Evolutionary conservation across 495 filamentous ascomycete genomes (phyloP), one percentile per base, ranked within the genome.

Genomic region (Trichoderma gamsii): DNA sequence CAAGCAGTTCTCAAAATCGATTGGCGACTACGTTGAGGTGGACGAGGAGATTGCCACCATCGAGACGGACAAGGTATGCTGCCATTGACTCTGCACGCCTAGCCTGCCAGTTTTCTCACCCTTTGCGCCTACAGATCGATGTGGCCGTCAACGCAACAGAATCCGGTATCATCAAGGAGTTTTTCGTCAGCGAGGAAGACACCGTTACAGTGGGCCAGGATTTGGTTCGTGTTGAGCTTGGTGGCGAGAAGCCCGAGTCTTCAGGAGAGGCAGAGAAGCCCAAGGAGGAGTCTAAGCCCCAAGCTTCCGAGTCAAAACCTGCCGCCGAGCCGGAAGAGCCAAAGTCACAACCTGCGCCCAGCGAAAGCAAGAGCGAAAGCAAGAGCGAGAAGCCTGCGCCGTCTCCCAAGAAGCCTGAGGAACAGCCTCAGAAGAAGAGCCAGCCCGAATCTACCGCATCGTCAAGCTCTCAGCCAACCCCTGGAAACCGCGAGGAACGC

Each of bases 11-110:
- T 89, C 87, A 69, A 98, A 98, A 85, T 87, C 96, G 80, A 83
- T 97, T 76, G 95, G 95, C 67, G 96, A 99, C 80, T 95, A 86
- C 72, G 93, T 99, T 18, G 91, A 95, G 81, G 88, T 89, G 74
- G 96, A 98, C 74, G 96, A 99, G 79, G 96, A 98, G 77, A 95
- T 99, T 75, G 96, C 95, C 38, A 97, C 96, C 43, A 99, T 99
- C 75, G 95, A 99, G 79, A 99, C 95, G n/a, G 96, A 99, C 84
- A 99, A 99, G 90, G 93, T 93, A 83, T 70, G 78, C 69, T 41
- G 63, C 65, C 29, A 51, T 41, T 21, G 56, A 61, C 56, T 7
- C 25, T 25, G 6, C 13, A 41, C 16, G 46, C 27, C 21, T 49
- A 18, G 23, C 38, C 51, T 8, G 12, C 32, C 5, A 44, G 27